Base-by-base conservation (phyloP, 495 filamentous ascomycete genomes). In the Daldinia grandis region DNA sequence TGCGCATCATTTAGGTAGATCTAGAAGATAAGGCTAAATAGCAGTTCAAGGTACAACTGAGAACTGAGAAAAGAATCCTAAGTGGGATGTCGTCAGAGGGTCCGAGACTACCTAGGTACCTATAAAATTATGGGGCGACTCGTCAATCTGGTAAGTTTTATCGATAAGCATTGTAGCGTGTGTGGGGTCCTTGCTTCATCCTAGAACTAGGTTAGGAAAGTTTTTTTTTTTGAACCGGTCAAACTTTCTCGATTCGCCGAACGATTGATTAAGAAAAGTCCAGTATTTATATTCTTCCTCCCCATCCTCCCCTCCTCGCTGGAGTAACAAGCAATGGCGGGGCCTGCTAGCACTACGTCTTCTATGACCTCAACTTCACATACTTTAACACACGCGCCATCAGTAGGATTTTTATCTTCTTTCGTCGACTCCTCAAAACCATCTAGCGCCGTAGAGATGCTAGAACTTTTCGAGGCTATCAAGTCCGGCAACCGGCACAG, bases 361-460 rank as follows among this genome's bases (percentile, higher is more conserved):
- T 85, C 84, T 47, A 81, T 85, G 64, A 87, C 85, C 49, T 86
- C 84, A 14, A 86, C 85, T 38, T 87, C 85, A 5, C 81, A 86
- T 71, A 87, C 85, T 40, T 73, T 87, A 69, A 85, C 82, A 25
- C 66, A 77, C 37, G 71, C 76, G 19, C 81, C 83, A 5, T 76
- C 74, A 49, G 80, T 82, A 37, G 72, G 72, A 19, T 73, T 78
- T 33, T 55, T 76, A 62, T 59, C 75, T 64, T 61, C 78, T 47
- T 67, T 69, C 35, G 35, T 59, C 56, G 78, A 76, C 50, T 58
- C 74, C 56, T 66, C 65, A 6, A 77, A 74, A 38, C 74, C 69
- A 56, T 69, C 79, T 57, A 72, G 79, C 71, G 59, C 71, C 61
- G 72, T 76, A 35, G 65, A 76, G 30, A 77, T 86, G 60, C 63